These are phyloP conservation scores for Yamadazyma mexicana DNA, from an alignment of 1,139 yeast genomes.

Conservation along the genomic window DNA sequence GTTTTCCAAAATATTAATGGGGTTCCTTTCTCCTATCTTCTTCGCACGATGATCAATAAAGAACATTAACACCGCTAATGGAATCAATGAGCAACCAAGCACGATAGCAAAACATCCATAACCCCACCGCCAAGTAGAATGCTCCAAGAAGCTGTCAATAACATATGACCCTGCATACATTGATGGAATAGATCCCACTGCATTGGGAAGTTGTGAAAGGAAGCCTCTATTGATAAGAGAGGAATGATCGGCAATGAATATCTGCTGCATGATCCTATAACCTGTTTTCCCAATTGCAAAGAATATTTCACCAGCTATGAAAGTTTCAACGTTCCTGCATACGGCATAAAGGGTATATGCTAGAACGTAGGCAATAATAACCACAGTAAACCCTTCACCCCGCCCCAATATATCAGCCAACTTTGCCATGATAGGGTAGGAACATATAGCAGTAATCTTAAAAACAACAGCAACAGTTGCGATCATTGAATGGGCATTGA, in stretches of 20 bases:
- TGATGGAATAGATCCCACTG: constrained; percentile 22
- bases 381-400: constrained; percentile 30
- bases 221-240: constrained; percentile 34
- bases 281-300: constrained; percentile 27
- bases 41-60: constrained; percentile 26
- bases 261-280: constrained; percentile 12
- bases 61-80: constrained; percentile 25
- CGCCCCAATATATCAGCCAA: constrained; percentile 39
- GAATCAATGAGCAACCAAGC: constrained; percentile 26
- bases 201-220: constrained; percentile 29
- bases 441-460: constrained; percentile 35
- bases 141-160: constrained; percentile 21
- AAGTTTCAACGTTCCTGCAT: constrained; percentile 26
- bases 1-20: constrained; percentile 5
- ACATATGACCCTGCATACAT: constrained; percentile 30
- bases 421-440: constrained; percentile 41
- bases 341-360: constrained; percentile 29
- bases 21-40: constrained; percentile 8
- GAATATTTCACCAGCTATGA: constrained; percentile 29
- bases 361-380: constrained; percentile 21
- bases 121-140: constrained; percentile 39
- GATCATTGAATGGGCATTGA: constrained; percentile 34
- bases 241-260: constrained; percentile 31
- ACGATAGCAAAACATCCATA: constrained; percentile 39
- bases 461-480: constrained; percentile 40